Percentiles rank a stretch among this genome's conserved stretches.
These are phyloP conservation scores for Zymoseptoria crescenta DNA, from an alignment of 2,329 filamentous ascomycete genomes.

Conservation along the genomic window DNA sequence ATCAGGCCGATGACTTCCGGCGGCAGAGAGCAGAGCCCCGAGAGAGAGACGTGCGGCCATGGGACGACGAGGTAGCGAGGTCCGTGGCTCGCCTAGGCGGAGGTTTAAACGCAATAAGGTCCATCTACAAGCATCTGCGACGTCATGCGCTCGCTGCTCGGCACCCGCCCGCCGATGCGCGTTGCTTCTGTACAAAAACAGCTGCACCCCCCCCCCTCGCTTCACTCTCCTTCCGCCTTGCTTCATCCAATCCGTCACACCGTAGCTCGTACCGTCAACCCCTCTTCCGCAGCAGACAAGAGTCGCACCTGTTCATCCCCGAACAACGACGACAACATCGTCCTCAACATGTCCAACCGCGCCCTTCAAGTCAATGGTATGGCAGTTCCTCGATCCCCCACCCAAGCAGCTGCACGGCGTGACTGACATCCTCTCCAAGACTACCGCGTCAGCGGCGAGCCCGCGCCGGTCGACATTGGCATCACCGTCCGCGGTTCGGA, in stretches of 20 bases:
- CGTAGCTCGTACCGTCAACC: too few relatives aligned
- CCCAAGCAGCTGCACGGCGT: neutral
- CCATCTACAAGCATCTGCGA: neutral
- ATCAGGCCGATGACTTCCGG: too few relatives aligned
- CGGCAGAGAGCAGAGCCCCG: too few relatives aligned
- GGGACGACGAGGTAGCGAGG: too few relatives aligned
- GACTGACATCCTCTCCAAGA: constrained; percentile 18
- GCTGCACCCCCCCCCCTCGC: neutral
- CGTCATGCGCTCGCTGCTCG: neutral
- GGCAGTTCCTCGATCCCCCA: neutral
- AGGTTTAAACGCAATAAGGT: neutral
- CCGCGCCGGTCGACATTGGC: constrained; percentile 42
- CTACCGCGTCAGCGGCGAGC: constrained; percentile 38
- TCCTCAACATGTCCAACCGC: constrained; percentile 31
- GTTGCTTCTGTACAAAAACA: neutral
- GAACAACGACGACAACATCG: neutral
- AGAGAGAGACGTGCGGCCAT: too few relatives aligned
- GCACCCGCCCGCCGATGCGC: too few relatives aligned
- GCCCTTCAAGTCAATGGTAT: constrained; percentile 40
- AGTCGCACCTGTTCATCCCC: neutral
- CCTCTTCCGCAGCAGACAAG: neutral
- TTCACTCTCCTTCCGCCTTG: neutral
- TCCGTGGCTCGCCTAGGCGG: too few relatives aligned
- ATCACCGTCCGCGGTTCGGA: constrained; percentile 54
- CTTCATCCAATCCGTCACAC: neutral